A percentile compares a stretch with the other conserved stretches of the same genome.
phyloP scores from a whole-genome alignment of 441 rosid genomes.

The Erodium texanum region DNA sequence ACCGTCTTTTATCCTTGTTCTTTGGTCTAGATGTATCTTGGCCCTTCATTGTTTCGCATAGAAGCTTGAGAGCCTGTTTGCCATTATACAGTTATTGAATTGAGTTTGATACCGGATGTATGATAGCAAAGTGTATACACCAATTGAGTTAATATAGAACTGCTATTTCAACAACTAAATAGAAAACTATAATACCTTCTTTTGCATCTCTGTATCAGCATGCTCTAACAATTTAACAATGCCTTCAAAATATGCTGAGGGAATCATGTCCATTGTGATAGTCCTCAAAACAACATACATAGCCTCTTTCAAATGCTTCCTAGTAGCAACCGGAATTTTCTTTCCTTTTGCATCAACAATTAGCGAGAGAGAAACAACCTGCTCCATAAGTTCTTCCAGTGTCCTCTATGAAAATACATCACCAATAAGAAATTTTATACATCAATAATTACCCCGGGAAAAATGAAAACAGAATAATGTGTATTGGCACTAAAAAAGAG shows the following conservation, averaged over 20 bases:
- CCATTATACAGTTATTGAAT: conserved; percentile 3
- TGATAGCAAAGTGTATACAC: not conserved
- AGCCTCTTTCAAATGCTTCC: conserved; percentile 50
- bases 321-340: conserved; percentile 34
- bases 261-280: conserved; percentile 48
- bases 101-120: not conserved
- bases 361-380: conserved; percentile 49
- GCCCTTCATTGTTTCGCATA: conserved; percentile 59
- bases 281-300: conserved; percentile 52
- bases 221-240: conserved; percentile 57
- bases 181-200: conserved; percentile 46
- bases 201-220: conserved; percentile 48
- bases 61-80: conserved; percentile 70
- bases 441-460: not conserved
- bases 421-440: not conserved
- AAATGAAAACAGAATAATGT: no score
- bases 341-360: conserved; percentile 42
- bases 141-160: not conserved
- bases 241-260: conserved; percentile 66
- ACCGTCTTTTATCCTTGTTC: conserved; percentile 33
- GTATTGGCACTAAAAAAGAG: not conserved
- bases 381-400: conserved; percentile 72
- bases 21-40: conserved; percentile 31
- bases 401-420: conserved; percentile 39
- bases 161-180: conserved; percentile 12